These are phyloP conservation scores for Pyrenopolyporus hunteri DNA, from an alignment of 495 filamentous ascomycete species.

Conservation along the genomic window DNA sequence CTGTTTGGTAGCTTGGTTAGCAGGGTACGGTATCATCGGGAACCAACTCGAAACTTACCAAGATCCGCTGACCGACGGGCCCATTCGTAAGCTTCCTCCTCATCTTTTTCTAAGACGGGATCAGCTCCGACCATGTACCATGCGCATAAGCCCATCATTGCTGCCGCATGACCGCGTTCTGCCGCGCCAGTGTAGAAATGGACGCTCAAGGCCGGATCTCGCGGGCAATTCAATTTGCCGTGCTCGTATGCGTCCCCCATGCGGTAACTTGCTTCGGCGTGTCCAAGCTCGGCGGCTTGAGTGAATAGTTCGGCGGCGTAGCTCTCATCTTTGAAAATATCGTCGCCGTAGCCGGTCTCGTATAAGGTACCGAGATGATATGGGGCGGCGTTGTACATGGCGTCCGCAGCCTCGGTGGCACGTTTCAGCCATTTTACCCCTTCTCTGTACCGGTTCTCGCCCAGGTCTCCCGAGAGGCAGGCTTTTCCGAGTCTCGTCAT, in stretches of 20 bases:
- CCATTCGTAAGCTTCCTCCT: constrained; percentile 97
- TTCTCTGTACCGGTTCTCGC: constrained; percentile 84
- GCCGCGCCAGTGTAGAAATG: constrained; percentile 97
- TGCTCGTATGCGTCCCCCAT: constrained; percentile 98
- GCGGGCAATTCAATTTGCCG: constrained; percentile 82
- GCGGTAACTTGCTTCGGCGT: constrained; percentile 80
- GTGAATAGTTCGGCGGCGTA: constrained; percentile 96
- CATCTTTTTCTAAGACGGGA: constrained; percentile 91
- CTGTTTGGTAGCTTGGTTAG: constrained; percentile 51
- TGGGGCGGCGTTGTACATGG: constrained; percentile 89
- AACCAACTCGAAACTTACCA: constrained; percentile 61
- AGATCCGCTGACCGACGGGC: constrained; percentile 81
- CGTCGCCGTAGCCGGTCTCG: constrained; percentile 86
- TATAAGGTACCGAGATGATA: constrained; percentile 90
- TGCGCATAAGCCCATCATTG: constrained; percentile 99
- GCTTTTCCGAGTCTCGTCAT: constrained; percentile 92
- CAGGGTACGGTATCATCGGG: not conserved
- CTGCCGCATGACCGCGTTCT: constrained; percentile 77
- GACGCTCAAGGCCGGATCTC: constrained; percentile 90
- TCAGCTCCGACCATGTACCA: constrained; percentile 98
- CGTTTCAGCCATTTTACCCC: constrained; percentile 97
- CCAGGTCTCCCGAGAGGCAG: constrained; percentile 86
- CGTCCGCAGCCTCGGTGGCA: constrained; percentile 84
- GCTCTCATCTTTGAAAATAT: constrained; percentile 84
- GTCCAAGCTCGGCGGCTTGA: constrained; percentile 89